These are phyloP conservation scores for Escovopsis sp. DNA, from an alignment of 2,329 filamentous ascomycete species.

Conservation along the genomic window DNA sequence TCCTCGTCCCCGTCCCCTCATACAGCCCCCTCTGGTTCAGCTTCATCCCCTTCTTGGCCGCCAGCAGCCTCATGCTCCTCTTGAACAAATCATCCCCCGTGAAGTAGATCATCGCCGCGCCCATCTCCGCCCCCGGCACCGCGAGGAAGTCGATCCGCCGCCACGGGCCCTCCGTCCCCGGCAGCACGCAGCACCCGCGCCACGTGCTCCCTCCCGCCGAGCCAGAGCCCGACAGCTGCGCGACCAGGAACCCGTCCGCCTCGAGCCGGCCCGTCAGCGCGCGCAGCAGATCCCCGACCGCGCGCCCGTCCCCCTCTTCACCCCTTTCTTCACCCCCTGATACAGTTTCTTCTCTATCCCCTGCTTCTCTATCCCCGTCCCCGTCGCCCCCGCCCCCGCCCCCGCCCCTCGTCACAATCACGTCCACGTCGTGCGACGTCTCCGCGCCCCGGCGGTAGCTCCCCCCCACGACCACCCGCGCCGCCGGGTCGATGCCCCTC, in stretches of 20 bases:
- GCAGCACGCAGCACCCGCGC: conserved; percentile 72
- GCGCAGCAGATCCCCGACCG: conserved; percentile 49
- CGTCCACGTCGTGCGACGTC: conserved; percentile 69
- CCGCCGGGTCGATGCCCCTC: conserved; percentile 41
- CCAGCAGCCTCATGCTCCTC: conserved; percentile 65
- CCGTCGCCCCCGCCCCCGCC: too few species aligned
- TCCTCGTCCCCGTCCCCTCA: conserved; percentile 26
- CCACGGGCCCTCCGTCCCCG: conserved; percentile 41
- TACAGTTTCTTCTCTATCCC: too few species aligned
- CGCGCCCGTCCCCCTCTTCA: conserved; percentile 33
- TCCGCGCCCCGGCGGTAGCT: conserved; percentile 71
- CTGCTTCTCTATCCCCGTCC: too few species aligned
- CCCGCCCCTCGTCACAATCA: conserved; percentile 45
- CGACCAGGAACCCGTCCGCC: conserved; percentile 50
- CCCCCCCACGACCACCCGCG: conserved; percentile 64
- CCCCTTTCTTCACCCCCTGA: too few species aligned
- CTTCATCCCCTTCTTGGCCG: conserved; percentile 66
- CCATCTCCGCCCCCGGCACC: conserved; percentile 65
- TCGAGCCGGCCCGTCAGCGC: conserved; percentile 49
- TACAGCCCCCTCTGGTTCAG: conserved; percentile 76
- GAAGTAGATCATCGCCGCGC: conserved; percentile 85
- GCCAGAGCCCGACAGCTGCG: conserved; percentile 40
- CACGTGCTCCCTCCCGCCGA: conserved; percentile 58
- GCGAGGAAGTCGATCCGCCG: conserved; percentile 73
- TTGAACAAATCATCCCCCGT: conserved; percentile 95